phyloP scores from a whole-genome alignment of 192 early-diverging fungal species.

The Phlyctochytrium arcticum region DNA sequence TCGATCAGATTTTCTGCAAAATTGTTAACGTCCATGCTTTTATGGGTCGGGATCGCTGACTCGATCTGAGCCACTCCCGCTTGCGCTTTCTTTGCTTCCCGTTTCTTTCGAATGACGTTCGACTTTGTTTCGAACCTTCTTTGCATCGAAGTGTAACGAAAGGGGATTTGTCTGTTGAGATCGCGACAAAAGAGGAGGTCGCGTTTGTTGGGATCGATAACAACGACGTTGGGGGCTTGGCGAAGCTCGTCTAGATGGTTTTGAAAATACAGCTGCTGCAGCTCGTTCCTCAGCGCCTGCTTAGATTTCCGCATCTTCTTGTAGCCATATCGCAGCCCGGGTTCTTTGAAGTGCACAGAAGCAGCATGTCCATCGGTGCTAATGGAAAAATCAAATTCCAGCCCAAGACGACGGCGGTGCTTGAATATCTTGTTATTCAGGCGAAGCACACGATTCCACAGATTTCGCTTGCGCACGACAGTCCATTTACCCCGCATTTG shows the following conservation, averaged over 20 bases:
- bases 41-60: too few species aligned
- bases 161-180: neutral
- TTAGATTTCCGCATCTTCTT: neutral
- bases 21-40: neutral
- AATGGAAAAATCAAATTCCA: conserved; percentile 1
- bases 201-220: too few species aligned
- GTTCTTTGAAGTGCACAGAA: neutral
- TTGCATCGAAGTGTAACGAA: conserved; percentile 11
- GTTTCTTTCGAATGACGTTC: neutral
- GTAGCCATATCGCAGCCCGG: neutral
- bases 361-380: neutral
- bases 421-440: conserved; percentile 4
- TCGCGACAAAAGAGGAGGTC: conserved; percentile 9
- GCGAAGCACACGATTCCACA: conserved; percentile 1
- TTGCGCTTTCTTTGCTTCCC: neutral
- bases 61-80: neutral
- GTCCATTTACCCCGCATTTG: neutral
- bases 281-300: neutral
- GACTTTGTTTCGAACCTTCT: neutral
- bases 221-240: conserved; percentile 2
- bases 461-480: neutral
- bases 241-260: conserved; percentile 5
- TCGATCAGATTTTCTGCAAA: neutral
- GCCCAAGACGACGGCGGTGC: neutral
- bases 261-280: neutral